Evolutionary conservation across 768 basidiomycete species (phyloP).

Genomic region (Podaxis mareebaensis): DNA sequence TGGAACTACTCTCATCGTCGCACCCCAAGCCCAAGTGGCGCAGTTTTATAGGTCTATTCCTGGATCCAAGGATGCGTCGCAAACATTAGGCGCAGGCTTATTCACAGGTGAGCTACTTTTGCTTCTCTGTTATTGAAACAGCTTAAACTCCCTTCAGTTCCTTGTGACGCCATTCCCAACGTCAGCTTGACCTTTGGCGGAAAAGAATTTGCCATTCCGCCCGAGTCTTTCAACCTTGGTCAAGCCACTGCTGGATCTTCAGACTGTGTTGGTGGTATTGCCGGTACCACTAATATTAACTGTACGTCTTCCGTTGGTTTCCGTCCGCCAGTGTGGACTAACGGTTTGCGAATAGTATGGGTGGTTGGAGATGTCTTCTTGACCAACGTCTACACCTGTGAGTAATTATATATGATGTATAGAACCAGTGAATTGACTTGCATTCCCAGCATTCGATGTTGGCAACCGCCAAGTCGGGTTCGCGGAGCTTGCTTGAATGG

Average conservation of each 20-base stretch:
- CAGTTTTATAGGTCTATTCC: conserved; percentile 33
- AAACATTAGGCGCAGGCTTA: conserved; percentile 27
- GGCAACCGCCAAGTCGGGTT: conserved; percentile 40
- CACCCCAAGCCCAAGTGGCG: conserved; percentile 26
- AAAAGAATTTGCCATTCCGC: conserved; percentile 42
- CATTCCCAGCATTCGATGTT: conserved; percentile 36
- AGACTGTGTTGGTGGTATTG: conserved; percentile 50
- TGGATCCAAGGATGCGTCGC: conserved; percentile 29
- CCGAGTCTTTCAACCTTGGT: conserved; percentile 43
- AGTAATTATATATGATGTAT: not conserved
- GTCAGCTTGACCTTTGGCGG: conserved; percentile 40
- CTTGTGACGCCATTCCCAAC: conserved; percentile 28
- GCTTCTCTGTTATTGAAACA: not conserved
- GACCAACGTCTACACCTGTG: conserved; percentile 43
- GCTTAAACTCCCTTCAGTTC: conserved; percentile 21
- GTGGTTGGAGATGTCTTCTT: conserved; percentile 48
- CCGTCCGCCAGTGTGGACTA: not conserved
- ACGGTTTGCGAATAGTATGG: conserved; percentile 23
- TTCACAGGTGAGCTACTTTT: conserved; percentile 26
- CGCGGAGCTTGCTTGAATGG: conserved; percentile 39
- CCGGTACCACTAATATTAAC: conserved; percentile 2
- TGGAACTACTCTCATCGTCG: conserved; percentile 44
- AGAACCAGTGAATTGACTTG: not conserved
- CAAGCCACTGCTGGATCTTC: conserved; percentile 47
- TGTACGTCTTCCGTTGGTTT: not conserved